These are phyloP conservation scores for Sporobolomyces phaffii DNA, from an alignment of 768 basidiomycete genomes.

Conservation along the genomic window DNA sequence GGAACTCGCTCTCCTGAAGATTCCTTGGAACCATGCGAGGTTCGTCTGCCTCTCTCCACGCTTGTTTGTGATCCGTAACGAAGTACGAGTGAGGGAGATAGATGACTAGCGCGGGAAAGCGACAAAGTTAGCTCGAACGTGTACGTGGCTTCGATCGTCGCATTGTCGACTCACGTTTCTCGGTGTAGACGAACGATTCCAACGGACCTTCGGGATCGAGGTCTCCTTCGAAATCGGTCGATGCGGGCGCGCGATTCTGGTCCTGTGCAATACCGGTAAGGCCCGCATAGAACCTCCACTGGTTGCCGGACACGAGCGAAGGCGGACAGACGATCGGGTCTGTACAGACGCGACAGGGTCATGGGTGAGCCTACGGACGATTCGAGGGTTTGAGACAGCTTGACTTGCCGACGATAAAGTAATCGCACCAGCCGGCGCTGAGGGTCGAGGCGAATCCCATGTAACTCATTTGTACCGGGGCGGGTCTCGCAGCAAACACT, in stretches of 20 bases:
- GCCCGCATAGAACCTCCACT: slow-evolving; percentile 31
- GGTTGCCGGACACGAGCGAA: slow-evolving; percentile 27
- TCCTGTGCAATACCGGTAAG: background rate
- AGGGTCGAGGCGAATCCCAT: slow-evolving; percentile 56
- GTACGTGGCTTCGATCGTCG: too few species aligned
- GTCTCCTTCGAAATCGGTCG: slow-evolving; percentile 45
- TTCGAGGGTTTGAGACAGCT: background rate
- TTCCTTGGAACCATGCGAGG: slow-evolving; percentile 33
- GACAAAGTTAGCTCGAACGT: too few species aligned
- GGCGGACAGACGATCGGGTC: slow-evolving; percentile 52
- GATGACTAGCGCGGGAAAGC: too few species aligned
- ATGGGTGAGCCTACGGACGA: background rate
- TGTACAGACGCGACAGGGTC: slow-evolving; percentile 27
- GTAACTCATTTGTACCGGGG: slow-evolving; percentile 52
- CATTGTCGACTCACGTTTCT: slow-evolving; percentile 29
- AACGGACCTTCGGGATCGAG: slow-evolving; percentile 50
- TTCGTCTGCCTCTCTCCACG: slow-evolving; percentile 45
- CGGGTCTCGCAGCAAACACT: slow-evolving; percentile 54
- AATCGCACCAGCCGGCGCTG: slow-evolving; percentile 46
- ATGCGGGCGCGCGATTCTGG: background rate
- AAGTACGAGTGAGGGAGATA: slow-evolving; percentile 46
- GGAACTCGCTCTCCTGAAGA: slow-evolving; percentile 20
- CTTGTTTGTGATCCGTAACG: slow-evolving; percentile 54
- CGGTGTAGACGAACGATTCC: slow-evolving; percentile 50
- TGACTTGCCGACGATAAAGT: slow-evolving; percentile 32